Percentiles rank a stretch among this genome's conserved stretches.
These are phyloP conservation scores for Rhipidocladum racemiflorum DNA, from an alignment of 176 grass and related monocot species.

Conservation along the genomic window DNA sequence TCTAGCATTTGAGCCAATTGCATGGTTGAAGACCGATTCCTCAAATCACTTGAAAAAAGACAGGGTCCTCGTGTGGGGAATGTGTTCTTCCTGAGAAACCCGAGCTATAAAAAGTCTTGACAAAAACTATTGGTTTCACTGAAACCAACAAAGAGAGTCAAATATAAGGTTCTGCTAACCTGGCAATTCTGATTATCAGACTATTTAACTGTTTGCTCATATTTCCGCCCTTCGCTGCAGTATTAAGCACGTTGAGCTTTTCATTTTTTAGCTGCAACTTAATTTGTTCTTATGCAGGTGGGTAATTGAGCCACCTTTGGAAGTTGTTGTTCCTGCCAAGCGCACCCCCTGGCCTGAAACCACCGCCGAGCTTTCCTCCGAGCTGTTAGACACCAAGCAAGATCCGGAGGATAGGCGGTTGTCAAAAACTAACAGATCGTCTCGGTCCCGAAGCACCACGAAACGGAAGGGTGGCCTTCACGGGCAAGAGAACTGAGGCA, in stretches of 20 bases:
- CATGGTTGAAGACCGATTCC: background rate
- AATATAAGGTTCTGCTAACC: background rate
- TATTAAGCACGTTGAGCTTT: background rate
- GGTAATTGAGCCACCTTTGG: slow-evolving; percentile 85
- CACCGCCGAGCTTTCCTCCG: slow-evolving; percentile 32
- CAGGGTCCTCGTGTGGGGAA: background rate
- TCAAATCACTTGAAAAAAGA: background rate
- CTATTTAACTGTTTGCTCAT: background rate
- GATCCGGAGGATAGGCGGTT: slow-evolving; percentile 48
- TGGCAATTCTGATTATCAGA: background rate
- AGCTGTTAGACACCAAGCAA: slow-evolving; percentile 39
- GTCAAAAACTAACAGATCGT: slow-evolving; percentile 51
- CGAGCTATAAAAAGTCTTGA: background rate
- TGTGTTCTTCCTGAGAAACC: background rate
- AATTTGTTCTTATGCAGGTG: slow-evolving; percentile 48
- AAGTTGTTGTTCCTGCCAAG: slow-evolving; percentile 70
- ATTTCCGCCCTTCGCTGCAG: background rate
- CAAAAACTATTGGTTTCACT: background rate
- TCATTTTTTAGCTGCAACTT: background rate
- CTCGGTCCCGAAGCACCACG: slow-evolving; percentile 49
- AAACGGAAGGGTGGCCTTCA: slow-evolving; percentile 62
- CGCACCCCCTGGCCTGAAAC: slow-evolving; percentile 85
- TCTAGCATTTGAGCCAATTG: background rate
- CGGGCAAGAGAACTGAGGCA: slow-evolving; percentile 46
- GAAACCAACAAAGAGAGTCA: background rate